These are phyloP conservation scores for Acacia confusa DNA, from an alignment of 306 rosid species.

Conservation along the genomic window DNA sequence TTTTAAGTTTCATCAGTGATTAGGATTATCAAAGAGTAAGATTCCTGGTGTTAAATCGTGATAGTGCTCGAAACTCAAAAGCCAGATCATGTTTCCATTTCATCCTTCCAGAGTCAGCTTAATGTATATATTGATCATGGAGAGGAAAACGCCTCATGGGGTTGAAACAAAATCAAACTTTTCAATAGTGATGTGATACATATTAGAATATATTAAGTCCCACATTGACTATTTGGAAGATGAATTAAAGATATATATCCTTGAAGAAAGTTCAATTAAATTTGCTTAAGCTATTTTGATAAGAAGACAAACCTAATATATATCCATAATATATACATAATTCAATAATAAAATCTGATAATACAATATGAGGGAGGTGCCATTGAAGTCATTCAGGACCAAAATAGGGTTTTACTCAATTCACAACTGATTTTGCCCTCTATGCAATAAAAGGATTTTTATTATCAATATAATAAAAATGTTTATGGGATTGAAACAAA, in stretches of 20 bases:
- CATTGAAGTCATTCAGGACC: not conserved
- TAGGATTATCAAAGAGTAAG: not conserved
- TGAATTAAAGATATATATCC: too few relatives aligned
- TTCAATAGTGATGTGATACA: not conserved
- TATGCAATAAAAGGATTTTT: slow-evolving; percentile 1
- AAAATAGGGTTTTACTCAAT: not conserved
- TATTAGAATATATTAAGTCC: too few relatives aligned
- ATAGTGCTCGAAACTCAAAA: not conserved
- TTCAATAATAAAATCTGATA: too few relatives aligned
- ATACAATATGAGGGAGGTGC: not conserved
- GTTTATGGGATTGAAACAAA: too few relatives aligned
- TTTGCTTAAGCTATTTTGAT: too few relatives aligned
- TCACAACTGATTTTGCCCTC: not conserved
- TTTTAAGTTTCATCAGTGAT: slow-evolving; percentile 2
- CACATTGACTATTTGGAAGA: too few relatives aligned
- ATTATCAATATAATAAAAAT: too few relatives aligned
- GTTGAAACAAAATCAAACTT: not conserved
- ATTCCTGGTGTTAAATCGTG: not conserved
- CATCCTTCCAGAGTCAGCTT: not conserved
- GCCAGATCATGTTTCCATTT: not conserved
- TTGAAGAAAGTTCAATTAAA: too few relatives aligned
- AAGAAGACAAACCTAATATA: too few relatives aligned
- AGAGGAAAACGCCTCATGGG: not conserved
- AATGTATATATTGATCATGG: not conserved
- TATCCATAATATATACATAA: too few relatives aligned